phyloP scores from a whole-genome alignment of 129 eudicot genomes.

The Ambrosia artemisiifolia region DNA sequence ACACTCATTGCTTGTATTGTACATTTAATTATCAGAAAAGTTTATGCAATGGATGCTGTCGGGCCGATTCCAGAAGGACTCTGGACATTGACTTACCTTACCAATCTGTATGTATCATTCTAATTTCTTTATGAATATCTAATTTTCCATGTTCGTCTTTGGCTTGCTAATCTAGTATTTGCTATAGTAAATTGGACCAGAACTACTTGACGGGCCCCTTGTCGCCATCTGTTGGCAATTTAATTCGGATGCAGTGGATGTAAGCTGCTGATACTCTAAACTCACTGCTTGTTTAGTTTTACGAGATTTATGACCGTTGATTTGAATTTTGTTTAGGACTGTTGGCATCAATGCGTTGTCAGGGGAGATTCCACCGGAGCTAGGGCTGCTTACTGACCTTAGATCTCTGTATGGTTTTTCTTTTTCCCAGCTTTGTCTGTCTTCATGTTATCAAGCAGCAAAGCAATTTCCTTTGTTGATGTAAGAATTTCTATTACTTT shows the following conservation, averaged over 20 bases:
- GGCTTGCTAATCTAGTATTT: background rate
- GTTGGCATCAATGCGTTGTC: constrained; percentile 71
- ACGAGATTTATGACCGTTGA: too few relatives aligned
- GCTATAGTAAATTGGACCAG: constrained; percentile 47
- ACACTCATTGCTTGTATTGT: too few relatives aligned
- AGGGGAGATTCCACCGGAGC: constrained; percentile 65
- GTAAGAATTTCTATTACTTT: too few relatives aligned
- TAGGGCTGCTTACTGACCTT: constrained; percentile 63
- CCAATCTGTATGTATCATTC: constrained; percentile 47
- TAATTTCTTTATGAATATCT: background rate
- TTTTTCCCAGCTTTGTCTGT: background rate
- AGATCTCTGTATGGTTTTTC: constrained; percentile 15
- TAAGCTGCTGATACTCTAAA: too few relatives aligned
- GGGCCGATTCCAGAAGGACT: constrained; percentile 68
- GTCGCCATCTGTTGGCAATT: constrained; percentile 60
- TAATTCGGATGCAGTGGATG: constrained; percentile 68
- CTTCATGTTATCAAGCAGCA: constrained; percentile 10
- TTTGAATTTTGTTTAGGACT: constrained; percentile 32
- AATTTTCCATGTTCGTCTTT: background rate
- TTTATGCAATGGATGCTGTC: constrained; percentile 38
- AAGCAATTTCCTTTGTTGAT: too few relatives aligned
- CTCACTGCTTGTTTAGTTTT: too few relatives aligned
- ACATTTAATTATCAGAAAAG: constrained; percentile 39
- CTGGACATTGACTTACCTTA: constrained; percentile 59
- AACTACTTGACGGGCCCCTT: constrained; percentile 73